A percentile compares a stretch with the other conserved stretches of the same genome.
Evolutionary conservation across 1,284 basidiomycete genomes (phyloP).

Genomic region (Mycena sp.): DNA sequence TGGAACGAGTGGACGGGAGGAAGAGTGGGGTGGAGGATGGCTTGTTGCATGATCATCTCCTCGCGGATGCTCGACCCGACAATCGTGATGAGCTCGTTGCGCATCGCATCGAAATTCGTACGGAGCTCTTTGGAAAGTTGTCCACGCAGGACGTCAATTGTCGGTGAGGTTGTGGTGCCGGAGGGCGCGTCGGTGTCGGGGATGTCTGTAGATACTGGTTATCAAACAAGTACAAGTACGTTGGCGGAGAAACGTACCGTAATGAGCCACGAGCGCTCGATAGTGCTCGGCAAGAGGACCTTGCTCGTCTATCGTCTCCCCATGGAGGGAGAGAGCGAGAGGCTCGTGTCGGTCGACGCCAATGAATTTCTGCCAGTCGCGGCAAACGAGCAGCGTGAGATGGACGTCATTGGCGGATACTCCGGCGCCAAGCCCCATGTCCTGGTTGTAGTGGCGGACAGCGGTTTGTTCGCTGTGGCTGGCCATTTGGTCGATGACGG

Average conservation of each 20-base stretch:
- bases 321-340: background rate
- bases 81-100: slow-evolving; percentile 4
- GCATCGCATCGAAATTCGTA: background rate
- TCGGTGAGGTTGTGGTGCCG: background rate
- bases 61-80: slow-evolving; percentile 1
- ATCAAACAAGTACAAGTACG: background rate
- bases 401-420: background rate
- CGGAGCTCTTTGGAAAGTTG: background rate
- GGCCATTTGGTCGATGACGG: background rate
- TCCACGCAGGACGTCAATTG: background rate
- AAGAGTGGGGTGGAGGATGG: slow-evolving; percentile 2
- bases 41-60: slow-evolving; percentile 5
- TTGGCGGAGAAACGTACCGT: background rate
- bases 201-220: background rate
- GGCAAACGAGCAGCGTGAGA: slow-evolving; percentile 2
- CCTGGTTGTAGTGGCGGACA: slow-evolving; percentile 4
- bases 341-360: slow-evolving; percentile 9
- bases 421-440: background rate
- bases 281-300: background rate
- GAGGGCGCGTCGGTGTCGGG: background rate
- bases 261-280: background rate
- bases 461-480: slow-evolving; percentile 10
- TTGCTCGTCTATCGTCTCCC: background rate
- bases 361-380: slow-evolving; percentile 14
- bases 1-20: slow-evolving; percentile 2